Evolutionary conservation across 1,139 yeast species (phyloP).

Genomic region (Saccharomyces hybrid): DNA sequence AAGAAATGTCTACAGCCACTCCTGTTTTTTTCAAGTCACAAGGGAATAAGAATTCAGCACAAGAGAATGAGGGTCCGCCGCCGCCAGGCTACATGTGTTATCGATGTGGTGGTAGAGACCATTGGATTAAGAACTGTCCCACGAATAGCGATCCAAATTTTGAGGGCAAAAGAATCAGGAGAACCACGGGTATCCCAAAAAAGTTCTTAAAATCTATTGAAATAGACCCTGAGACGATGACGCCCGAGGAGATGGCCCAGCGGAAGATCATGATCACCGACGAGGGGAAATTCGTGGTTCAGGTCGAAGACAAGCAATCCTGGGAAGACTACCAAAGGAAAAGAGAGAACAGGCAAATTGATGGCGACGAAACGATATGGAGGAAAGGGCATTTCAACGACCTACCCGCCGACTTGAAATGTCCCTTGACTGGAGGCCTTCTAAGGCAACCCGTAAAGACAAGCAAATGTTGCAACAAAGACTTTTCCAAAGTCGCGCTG

Average conservation of each 20-base stretch:
- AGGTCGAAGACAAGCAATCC: constrained; percentile 86
- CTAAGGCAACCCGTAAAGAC: constrained; percentile 74
- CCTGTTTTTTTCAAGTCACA: constrained; percentile 47
- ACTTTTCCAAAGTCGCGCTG: constrained; percentile 52
- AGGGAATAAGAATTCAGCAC: constrained; percentile 7
- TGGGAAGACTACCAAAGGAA: constrained; percentile 84
- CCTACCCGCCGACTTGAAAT: constrained; percentile 41
- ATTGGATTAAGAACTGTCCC: constrained; percentile 95
- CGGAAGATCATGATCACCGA: constrained; percentile 86
- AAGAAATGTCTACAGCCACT: constrained; percentile 72
- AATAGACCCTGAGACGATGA: constrained; percentile 51
- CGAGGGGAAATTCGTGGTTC: constrained; percentile 91
- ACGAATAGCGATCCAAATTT: constrained; percentile 87
- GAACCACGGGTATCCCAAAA: constrained; percentile 97
- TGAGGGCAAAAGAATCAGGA: constrained; percentile 83
- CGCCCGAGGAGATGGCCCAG: constrained; percentile 53
- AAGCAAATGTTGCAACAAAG: constrained; percentile 61
- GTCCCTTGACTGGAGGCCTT: constrained; percentile 53
- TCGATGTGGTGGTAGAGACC: constrained; percentile 94
- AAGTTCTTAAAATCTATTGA: constrained; percentile 75
- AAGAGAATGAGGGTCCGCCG: constrained; percentile 44
- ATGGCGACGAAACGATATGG: constrained; percentile 37
- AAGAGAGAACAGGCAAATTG: constrained; percentile 45
- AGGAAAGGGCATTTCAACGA: constrained; percentile 27
- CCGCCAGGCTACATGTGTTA: constrained; percentile 96